Base-by-base conservation (phyloP, 164 flowering plant species). In the Warburgia ugandensis region DNA sequence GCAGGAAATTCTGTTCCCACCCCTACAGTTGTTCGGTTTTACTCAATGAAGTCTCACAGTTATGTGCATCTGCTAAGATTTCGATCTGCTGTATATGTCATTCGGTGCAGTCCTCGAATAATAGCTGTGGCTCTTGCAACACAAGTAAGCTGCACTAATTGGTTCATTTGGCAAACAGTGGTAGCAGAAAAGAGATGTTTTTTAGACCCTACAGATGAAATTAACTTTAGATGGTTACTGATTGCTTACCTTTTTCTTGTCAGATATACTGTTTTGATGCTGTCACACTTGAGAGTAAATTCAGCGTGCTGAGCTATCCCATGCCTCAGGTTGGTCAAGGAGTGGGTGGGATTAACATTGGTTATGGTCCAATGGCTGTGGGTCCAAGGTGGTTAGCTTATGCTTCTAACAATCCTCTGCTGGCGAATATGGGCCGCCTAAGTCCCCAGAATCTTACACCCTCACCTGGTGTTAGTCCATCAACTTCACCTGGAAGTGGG, bases 191-290 rank as follows among this genome's bases (percentile, higher is more conserved):
- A n/a, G n/a, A n/a, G n/a, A n/a, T n/a, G n/a, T n/a, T n/a, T n/a
- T n/a, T n/a, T n/a, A n/a, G n/a, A n/a, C n/a, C n/a, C n/a, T n/a
- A n/a, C n/a, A 21, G 33, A 36, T 56, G 44, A 37, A 8, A 12
- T 14, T 29, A 17, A 13, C 27, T 17, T 31, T 50, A 17, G 42
- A 47, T 23, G 46, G 19, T 60, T 19, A 56, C 52, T 59, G 55
- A 62, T 27, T 54, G 21, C 30, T 56, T 35, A 43, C 37, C 55
- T 52, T 7, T 61, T 70, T 46, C 19, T 49, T 70, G 52, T 48
- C 95, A 88, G 99, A 78, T 92, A 55, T 76, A 88, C 59, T 92
- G 99, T 75, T 86, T 83, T 67, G 99, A 92, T 59, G 86, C 97
- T 36, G 73, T 82, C 50, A 88, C 96, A 36, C 85, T 88, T 29